Conservation (phyloP, 257 asterid genomes). For the Salvia rosmarinus region DNA sequence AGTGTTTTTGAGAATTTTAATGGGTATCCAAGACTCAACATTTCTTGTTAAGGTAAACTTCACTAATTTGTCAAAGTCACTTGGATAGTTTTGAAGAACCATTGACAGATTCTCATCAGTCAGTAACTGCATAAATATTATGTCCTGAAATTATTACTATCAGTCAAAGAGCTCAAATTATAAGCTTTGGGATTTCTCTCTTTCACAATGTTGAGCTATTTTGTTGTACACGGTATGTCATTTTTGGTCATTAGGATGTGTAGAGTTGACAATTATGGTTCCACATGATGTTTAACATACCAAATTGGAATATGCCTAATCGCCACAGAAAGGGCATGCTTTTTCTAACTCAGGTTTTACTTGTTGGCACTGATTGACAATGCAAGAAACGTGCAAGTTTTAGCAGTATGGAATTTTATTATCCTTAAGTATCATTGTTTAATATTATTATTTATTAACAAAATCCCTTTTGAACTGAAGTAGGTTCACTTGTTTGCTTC, state of each 20-base stretch:
- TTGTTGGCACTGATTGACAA: neutral
- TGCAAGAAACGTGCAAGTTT: neutral
- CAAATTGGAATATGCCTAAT: neutral
- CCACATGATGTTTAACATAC: conserved; percentile 5
- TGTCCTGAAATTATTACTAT: neutral
- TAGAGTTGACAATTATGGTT: neutral
- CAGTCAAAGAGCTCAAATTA: neutral
- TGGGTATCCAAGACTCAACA: neutral
- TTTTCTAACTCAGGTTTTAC: neutral
- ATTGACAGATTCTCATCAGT: neutral
- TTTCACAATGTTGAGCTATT: conserved; percentile 14
- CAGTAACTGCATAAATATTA: neutral
- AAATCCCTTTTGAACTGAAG: neutral
- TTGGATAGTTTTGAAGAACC: neutral
- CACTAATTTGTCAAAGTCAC: neutral
- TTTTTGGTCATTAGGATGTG: neutral
- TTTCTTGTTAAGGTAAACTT: neutral
- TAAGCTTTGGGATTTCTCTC: neutral
- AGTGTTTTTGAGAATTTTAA: conserved; percentile 13
- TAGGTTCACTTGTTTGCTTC: neutral
- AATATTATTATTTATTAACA: neutral
- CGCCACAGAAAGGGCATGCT: neutral
- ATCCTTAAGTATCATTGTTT: neutral
- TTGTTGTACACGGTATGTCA: neutral
- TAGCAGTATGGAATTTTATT: neutral